Evolutionary conservation across 2,329 filamentous ascomycete species (phyloP), one percentile per base, ranked within the genome.

Genomic region (Aspergillus fumigatiaffinis): DNA sequence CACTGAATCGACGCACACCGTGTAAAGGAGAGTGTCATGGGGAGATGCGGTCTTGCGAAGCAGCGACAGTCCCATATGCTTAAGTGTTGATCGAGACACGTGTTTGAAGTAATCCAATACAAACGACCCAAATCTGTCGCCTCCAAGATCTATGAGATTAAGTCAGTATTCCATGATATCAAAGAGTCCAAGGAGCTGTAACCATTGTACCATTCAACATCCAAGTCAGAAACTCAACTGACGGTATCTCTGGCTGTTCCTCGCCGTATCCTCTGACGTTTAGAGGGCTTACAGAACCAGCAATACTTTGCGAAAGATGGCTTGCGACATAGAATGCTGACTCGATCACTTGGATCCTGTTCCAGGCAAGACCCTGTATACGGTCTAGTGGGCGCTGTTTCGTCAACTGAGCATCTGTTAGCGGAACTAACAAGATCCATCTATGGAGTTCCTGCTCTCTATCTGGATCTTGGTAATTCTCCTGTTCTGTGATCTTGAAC

Each of bases 101-200:
- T 67, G 65, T 29, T 56, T 52, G 55, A 63, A 66, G 29, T 62
- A 67, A 50, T 66, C 65, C 21, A 38, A 38, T 26, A 65, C 64
- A 46, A 57, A 67, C 4, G 41, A 12, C 1, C 64, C 65, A 25
- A 64, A 63, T 12, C 49, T 61, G 5, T 56, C 49, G 38, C 57
- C 58, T 6, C 52, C 58, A 4, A 66, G 60, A 25, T 67, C 65
- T 67, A 32, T 35, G 3, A 50, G 20, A 17, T 12, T 32, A 12
- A 32, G 29, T 32, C 29, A 32, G 29, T 32, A 12, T 12, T 4
- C 29, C 29, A 32, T 10, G 29, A 4, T 32, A 32, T 32, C 9
- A 21, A 23, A 32, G 3, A 48, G 4, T 28, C 29, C 14, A 10
- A 44, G 25, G 21, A n/a, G 6, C 14, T 2, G 25, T 26, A 26